Conservation (phyloP, 2,329 filamentous ascomycete species). For the Arthrinium phaeospermum region DNA sequence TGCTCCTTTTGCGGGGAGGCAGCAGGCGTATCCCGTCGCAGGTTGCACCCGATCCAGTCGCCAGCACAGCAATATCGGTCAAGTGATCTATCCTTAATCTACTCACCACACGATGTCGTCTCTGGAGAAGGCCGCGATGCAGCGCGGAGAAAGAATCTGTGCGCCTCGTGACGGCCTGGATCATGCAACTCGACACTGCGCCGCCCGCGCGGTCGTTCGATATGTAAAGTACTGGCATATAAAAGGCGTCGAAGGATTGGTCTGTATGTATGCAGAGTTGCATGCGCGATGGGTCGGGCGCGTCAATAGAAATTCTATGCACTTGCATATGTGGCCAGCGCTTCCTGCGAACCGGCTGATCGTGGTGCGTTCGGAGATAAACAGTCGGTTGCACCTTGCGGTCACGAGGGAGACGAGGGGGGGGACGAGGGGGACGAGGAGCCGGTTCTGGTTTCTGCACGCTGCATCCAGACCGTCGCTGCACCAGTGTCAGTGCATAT, state of each 20-base stretch:
- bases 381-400: background rate
- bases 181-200: background rate
- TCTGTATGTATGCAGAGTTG: background rate
- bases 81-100: constrained; percentile 15
- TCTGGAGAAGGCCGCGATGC: background rate
- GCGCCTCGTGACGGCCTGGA: background rate
- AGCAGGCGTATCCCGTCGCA: background rate
- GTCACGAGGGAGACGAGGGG: background rate
- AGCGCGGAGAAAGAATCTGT: constrained; percentile 9
- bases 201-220: background rate
- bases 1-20: constrained; percentile 4
- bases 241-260: background rate
- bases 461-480: background rate
- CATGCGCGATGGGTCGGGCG: background rate
- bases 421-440: background rate
- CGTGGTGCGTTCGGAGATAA: background rate
- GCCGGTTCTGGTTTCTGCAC: background rate
- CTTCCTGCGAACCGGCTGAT: background rate
- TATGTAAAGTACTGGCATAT: background rate
- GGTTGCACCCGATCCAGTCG: background rate
- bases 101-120: background rate
- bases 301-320: background rate
- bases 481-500: background rate
- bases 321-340: background rate
- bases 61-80: constrained; percentile 9